Percentiles rank a stretch among this genome's conserved stretches.
phyloP scores from a whole-genome alignment of 176 grass and related monocot species.

The Themeda triandra region DNA sequence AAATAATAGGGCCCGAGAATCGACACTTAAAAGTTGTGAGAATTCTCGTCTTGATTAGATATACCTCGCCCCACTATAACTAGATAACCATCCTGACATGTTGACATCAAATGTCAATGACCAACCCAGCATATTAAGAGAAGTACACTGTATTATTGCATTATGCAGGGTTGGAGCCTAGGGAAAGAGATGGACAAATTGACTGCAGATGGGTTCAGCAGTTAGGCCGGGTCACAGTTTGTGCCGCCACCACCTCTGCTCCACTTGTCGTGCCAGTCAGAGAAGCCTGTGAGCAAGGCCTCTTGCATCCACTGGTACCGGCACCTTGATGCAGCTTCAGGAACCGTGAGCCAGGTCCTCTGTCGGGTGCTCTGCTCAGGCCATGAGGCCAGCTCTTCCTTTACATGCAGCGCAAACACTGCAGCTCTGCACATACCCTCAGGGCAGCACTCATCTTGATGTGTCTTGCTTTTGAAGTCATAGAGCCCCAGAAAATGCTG shows the following conservation, averaged over 20 bases:
- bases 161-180: slow-evolving; percentile 44
- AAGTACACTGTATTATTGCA: slow-evolving; percentile 49
- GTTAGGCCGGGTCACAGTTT: slow-evolving; percentile 2
- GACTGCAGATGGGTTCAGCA: neutral
- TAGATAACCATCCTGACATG: slow-evolving; percentile 40
- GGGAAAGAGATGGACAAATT: slow-evolving; percentile 13
- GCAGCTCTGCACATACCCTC: slow-evolving; percentile 91
- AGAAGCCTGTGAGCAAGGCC: slow-evolving; percentile 80
- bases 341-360: slow-evolving; percentile 74
- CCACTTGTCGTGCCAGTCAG: slow-evolving; percentile 55
- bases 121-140: slow-evolving; percentile 41
- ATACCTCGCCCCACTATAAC: slow-evolving; percentile 30
- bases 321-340: slow-evolving; percentile 64
- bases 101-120: slow-evolving; percentile 24
- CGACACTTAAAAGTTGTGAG: slow-evolving; percentile 65
- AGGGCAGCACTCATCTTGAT: slow-evolving; percentile 87
- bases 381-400: slow-evolving; percentile 85
- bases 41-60: slow-evolving; percentile 55
- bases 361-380: slow-evolving; percentile 85
- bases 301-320: slow-evolving; percentile 88
- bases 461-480: slow-evolving; percentile 95
- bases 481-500: slow-evolving; percentile 83
- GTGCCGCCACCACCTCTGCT: slow-evolving; percentile 25
- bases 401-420: slow-evolving; percentile 83
- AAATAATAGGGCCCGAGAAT: slow-evolving; percentile 40